These are phyloP conservation scores for Cucurbita argyrosperma DNA, from an alignment of 306 rosid genomes.

Conservation along the genomic window DNA sequence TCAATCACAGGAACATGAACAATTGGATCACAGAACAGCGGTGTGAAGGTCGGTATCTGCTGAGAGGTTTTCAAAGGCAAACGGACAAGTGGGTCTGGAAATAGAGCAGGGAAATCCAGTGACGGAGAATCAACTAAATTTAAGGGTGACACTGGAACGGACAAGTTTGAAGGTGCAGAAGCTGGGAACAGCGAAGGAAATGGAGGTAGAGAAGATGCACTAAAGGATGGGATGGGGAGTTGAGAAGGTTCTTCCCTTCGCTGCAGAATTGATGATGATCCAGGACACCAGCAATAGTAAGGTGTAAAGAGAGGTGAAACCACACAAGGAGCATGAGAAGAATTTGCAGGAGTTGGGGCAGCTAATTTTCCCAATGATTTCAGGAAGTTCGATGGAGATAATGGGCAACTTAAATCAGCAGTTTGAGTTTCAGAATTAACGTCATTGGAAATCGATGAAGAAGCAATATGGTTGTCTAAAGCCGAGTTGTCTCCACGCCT, in stretches of 20 bases:
- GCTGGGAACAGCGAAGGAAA: slow-evolving; percentile 54
- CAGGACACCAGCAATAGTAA: slow-evolving; percentile 87
- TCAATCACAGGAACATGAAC: slow-evolving; percentile 87
- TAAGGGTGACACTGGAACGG: slow-evolving; percentile 42
- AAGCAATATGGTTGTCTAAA: slow-evolving; percentile 27
- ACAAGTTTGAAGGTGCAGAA: slow-evolving; percentile 35
- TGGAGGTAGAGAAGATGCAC: slow-evolving; percentile 34
- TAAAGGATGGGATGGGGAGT: slow-evolving; percentile 15
- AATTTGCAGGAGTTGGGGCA: slow-evolving; percentile 26
- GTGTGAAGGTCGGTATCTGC: slow-evolving; percentile 83
- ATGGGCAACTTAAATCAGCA: slow-evolving; percentile 12
- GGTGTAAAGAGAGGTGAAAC: slow-evolving; percentile 68
- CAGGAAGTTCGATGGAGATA: slow-evolving; percentile 36
- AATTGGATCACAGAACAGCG: slow-evolving; percentile 83
- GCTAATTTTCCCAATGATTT: slow-evolving; percentile 44
- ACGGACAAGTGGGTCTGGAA: slow-evolving; percentile 62
- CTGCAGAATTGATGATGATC: slow-evolving; percentile 34
- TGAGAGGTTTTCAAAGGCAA: slow-evolving; percentile 55
- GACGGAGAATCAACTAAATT: slow-evolving; percentile 30
- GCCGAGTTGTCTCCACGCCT: slow-evolving; percentile 42
- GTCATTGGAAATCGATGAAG: slow-evolving; percentile 19
- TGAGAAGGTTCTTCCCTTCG: slow-evolving; percentile 30
- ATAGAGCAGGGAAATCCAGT: slow-evolving; percentile 59
- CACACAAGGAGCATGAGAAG: slow-evolving; percentile 29
- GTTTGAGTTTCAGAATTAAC: slow-evolving; percentile 22